Percentiles rank a stretch among this genome's conserved stretches.
Conservation (phyloP, 2,329 filamentous ascomycete genomes). For the Colletotrichum somersetense region DNA sequence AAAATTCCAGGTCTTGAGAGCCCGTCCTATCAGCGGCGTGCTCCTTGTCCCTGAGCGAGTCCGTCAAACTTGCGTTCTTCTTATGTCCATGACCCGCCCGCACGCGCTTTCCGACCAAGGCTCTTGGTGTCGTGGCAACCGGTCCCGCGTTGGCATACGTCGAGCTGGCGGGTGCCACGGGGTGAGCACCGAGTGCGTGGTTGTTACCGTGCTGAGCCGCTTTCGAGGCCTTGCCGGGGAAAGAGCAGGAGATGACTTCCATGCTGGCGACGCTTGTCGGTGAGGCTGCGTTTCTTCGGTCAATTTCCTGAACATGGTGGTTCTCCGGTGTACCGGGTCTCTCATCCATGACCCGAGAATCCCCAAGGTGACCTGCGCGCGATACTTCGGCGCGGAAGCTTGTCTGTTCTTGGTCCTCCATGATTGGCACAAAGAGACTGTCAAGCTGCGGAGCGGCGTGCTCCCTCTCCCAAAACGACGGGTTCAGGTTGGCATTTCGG, state of each 20-base stretch:
- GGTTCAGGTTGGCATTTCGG: conserved; percentile 67
- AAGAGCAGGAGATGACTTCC: conserved; percentile 74
- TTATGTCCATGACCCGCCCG: conserved; percentile 76
- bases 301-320: conserved; percentile 45
- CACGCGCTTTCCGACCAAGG: conserved; percentile 69
- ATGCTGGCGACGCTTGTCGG: conserved; percentile 70
- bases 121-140: conserved; percentile 69
- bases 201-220: conserved; percentile 54
- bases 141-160: conserved; percentile 61
- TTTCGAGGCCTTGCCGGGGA: conserved; percentile 64
- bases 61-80: conserved; percentile 87
- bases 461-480: conserved; percentile 65
- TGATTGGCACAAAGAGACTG: conserved; percentile 50
- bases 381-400: conserved; percentile 63
- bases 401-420: conserved; percentile 47
- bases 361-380: conserved; percentile 59
- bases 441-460: conserved; percentile 60
- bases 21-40: conserved; percentile 64
- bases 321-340: conserved; percentile 63
- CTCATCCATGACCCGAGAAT: conserved; percentile 59
- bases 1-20: conserved; percentile 67
- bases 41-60: conserved; percentile 77
- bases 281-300: conserved; percentile 58
- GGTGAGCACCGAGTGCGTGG: conserved; percentile 66
- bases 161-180: conserved; percentile 63